phyloP scores from a whole-genome alignment of 805 yeast species.

The Cyberlindnera amylophila region DNA sequence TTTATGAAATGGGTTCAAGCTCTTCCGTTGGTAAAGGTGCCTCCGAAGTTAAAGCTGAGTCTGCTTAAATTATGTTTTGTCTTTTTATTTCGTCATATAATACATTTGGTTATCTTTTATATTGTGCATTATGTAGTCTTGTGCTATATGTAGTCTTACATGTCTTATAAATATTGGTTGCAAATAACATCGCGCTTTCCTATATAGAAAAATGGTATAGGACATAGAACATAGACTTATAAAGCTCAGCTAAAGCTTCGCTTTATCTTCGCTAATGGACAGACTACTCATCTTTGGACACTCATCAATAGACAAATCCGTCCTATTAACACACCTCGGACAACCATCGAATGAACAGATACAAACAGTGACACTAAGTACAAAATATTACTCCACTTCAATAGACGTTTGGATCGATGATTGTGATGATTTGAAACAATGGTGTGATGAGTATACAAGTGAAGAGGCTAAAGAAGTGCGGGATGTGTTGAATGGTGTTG shows the following conservation, averaged over 20 bases:
- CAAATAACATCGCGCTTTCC: too few relatives aligned
- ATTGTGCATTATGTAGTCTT: too few relatives aligned
- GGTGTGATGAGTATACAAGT: slow-evolving; percentile 26
- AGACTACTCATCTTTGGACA: slow-evolving; percentile 13
- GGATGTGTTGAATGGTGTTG: slow-evolving; percentile 31
- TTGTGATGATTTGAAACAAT: slow-evolving; percentile 23
- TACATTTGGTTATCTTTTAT: too few relatives aligned
- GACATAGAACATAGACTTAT: too few relatives aligned
- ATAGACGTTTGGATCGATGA: slow-evolving; percentile 32
- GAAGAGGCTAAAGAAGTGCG: slow-evolving; percentile 22
- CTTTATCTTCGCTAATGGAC: too few relatives aligned
- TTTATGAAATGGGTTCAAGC: slow-evolving; percentile 14
- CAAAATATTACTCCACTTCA: slow-evolving; percentile 30
- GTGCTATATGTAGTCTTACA: too few relatives aligned
- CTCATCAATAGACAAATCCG: slow-evolving; percentile 6
- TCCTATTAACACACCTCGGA: slow-evolving; percentile 5
- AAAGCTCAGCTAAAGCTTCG: too few relatives aligned
- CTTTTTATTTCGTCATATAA: not conserved
- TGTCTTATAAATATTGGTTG: too few relatives aligned
- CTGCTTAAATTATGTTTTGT: not conserved
- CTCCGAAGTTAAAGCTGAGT: not conserved
- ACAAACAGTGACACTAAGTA: slow-evolving; percentile 22
- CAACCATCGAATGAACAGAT: not conserved
- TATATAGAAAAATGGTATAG: too few relatives aligned
- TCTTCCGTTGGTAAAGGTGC: slow-evolving; percentile 5